Base-by-base conservation (phyloP, 768 basidiomycete species). In the Rhizopogon vulgaris region DNA sequence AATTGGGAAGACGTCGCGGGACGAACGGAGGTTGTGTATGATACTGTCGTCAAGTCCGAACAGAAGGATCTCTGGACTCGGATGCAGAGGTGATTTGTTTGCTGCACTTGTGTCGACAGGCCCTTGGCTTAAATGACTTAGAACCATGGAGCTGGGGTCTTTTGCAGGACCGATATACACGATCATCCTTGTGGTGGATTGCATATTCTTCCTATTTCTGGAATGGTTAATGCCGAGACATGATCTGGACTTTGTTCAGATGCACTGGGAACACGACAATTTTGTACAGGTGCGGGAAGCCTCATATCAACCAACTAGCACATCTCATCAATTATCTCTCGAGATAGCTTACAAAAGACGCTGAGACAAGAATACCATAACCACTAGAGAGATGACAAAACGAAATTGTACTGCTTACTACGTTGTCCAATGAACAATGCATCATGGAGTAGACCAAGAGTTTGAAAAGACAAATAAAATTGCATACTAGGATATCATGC, bases 131-230 rank as follows among this genome's bases (percentile, higher is more conserved):
- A 36, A 4, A 40, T 34, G n/a, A 40, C 17, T 17, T 60, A 88
- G 84, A 61, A 95, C 89, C 32, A 82, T 90, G 77, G 74, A 77
- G 46, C 72, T 90, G 7, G 96, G 89, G 0, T 79, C 78, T 0
- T 84, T 91, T 41, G 90, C 84, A 8, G 96, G 96, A 0, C 81
- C 82, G 2, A 96, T 98, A 40, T 88, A 92, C 60, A 84, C 88
- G 8, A 82, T 86, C 57, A 97, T 98, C 38, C 71, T 96, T 38
- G 74, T 94, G 27, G 90, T 98, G 1, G 87, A 94, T 60, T 92
- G 91, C 63, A 66, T 95, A 7, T 95, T 96, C 68, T 93, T 91
- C 65, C 61, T 83, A 58, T 72, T 90, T 45, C 73, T 99, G 3
- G 92, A 96, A 60, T 89, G 82, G 84, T 84, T 83, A 74, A 78